Base-by-base conservation (phyloP, 2,329 filamentous ascomycete genomes). In the Pseudopithomyces maydicus region DNA sequence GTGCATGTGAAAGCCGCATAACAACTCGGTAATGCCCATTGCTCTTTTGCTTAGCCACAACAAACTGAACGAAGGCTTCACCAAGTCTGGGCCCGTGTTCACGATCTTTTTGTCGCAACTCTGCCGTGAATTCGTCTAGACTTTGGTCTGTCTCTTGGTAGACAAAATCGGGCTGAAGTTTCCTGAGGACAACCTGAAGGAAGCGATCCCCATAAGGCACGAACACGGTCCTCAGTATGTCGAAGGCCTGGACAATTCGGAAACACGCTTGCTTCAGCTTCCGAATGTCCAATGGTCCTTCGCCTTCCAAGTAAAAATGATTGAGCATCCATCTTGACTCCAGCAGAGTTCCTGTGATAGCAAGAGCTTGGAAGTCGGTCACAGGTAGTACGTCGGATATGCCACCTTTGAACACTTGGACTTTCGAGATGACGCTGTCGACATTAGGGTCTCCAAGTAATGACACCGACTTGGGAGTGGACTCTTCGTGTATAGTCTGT, bases 261-360 rank as follows among this genome's bases (percentile, higher is more conserved):
- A 66, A 72, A 2, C 65, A 65, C 19, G 68, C 61, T 33, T 72
- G 71, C 52, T 74, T 73, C 23, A 74, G 48, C 48, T 68, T 71
- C 14, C 66, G 63, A 11, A 72, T 63, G 52, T 74, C 71, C 2
- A 74, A 57, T 4, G 69, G 65, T 4, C 71, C 72, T 26, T 56
- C 50, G 23, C 70, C 70, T 29, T 72, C 69, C 5, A 74, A 57
- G 47, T 68, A 74, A 62, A 74, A 74, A 59, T 74, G 72, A 56
- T 74, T 73, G 10, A 74, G 61, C 72, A 73, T 73, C 70, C 70
- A 73, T 44, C 61, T 71, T 8, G 71, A 73, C 43, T 73, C 70
- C 15, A 73, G 61, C 5, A 74, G 55, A 3, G 69, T 71, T 8
- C 70, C 71, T 12, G 70, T 74, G 36, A 74, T 73, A 15, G 70